Conservation (phyloP, 1,284 basidiomycete species). For the Ceratobasidium theobromae region DNA sequence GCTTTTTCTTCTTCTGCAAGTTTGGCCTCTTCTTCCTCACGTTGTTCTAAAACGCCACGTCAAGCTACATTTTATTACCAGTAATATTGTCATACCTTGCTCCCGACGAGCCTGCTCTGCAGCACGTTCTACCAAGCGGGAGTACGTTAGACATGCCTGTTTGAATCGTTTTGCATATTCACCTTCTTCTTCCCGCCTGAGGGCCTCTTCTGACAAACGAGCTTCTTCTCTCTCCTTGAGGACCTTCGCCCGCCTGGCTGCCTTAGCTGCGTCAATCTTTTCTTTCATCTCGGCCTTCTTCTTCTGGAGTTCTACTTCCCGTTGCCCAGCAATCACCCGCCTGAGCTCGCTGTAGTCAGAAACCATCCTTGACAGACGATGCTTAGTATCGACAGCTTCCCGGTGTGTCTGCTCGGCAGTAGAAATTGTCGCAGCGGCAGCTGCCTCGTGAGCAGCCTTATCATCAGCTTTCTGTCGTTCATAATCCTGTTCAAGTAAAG, state of each 20-base stretch:
- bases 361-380: constrained; percentile 72
- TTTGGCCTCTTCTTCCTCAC: constrained; percentile 32
- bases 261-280: constrained; percentile 88
- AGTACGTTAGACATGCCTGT: constrained; percentile 39
- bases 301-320: constrained; percentile 70
- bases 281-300: constrained; percentile 59
- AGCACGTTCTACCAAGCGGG: constrained; percentile 49
- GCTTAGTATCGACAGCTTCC: constrained; percentile 76
- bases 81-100: background rate
- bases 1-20: constrained; percentile 55
- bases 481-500: constrained; percentile 86
- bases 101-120: constrained; percentile 56
- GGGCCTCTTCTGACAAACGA: constrained; percentile 53
- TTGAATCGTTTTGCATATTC: constrained; percentile 54
- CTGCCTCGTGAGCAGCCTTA: constrained; percentile 64
- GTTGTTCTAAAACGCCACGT: constrained; percentile 30
- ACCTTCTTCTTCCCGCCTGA: constrained; percentile 46
- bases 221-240: constrained; percentile 63
- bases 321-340: constrained; percentile 61
- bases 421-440: constrained; percentile 65
- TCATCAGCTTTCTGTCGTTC: constrained; percentile 81
- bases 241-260: constrained; percentile 61
- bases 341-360: constrained; percentile 70
- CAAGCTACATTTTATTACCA: background rate
- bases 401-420: constrained; percentile 64